Base-by-base conservation (phyloP, 2,329 filamentous ascomycete genomes). In the Botrytis cinerea region DNA sequence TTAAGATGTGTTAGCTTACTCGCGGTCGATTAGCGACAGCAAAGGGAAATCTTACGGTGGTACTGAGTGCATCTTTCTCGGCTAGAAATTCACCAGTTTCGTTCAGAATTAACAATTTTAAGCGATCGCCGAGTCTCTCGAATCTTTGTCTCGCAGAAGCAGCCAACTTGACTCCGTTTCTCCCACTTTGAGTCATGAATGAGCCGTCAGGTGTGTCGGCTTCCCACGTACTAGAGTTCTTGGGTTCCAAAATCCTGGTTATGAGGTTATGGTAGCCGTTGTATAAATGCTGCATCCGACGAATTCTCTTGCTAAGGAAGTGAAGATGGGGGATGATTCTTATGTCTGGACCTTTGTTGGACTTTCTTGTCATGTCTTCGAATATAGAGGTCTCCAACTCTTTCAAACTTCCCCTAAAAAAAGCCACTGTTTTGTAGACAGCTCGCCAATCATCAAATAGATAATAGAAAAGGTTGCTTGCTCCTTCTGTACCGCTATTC, bases 31-130 rank as follows among this genome's bases (percentile, higher is more conserved):
- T 62, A 64, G 69, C 62, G 64, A 16, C 14, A 61, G 54, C 40
- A 20, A 64, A 57, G 40, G 32, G 48, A 60, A 18, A 16, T 67
- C 60, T 22, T 81, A 91, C 91, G 80, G 93, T 89, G 75, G 88
- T 87, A 5, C 92, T 90, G 40, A 94, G 83, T 0, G 89, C 89
- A 40, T 91, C 89, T 79, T 93, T 93, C 81, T 93, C 91, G 43
- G 88, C 88, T 35, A 93, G 81, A 73, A 88, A 89, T 77, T 90
- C 89, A 69, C 87, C 84, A 40, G 90, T 89, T 73, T 90, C 88
- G 77, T 86, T 88, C 59, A 91, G 80, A 74, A 90, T 90, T 67
- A 91, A 86, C 59, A 90, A 83, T 72, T 87, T 84, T 72, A 91
- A 85, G 61, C 88, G 85, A 77, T 91, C 87, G 74, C 86, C 84